Percentiles rank a stretch among this genome's conserved stretches.
These are phyloP conservation scores for Calonectria pauciramosa DNA, from an alignment of 2,329 filamentous ascomycete species.

Conservation along the genomic window DNA sequence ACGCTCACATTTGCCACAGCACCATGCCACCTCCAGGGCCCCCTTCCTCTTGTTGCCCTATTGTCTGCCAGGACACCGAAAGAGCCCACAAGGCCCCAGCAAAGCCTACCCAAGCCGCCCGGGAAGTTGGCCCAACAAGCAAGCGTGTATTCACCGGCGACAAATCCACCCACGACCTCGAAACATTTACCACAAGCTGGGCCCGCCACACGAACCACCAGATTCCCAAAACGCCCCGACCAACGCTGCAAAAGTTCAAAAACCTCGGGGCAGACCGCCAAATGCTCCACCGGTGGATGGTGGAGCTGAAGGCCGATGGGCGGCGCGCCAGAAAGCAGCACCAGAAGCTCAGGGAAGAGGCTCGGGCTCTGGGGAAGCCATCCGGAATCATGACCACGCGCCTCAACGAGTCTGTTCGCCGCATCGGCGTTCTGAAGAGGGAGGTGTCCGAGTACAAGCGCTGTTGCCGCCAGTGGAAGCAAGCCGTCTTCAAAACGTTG, in stretches of 20 bases:
- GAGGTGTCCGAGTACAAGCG: background rate
- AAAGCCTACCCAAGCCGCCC: background rate
- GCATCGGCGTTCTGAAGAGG: background rate
- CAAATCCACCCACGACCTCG: background rate
- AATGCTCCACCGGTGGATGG: background rate
- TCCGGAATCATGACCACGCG: background rate
- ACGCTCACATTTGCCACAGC: background rate
- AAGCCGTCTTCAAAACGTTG: background rate
- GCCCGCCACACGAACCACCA: background rate
- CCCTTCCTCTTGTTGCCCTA: background rate
- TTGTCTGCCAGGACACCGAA: background rate
- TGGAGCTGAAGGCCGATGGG: background rate
- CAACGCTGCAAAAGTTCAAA: background rate
- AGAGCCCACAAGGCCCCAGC: background rate
- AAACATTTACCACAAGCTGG: background rate
- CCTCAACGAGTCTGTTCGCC: background rate
- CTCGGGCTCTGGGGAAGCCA: background rate
- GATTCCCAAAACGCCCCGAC: background rate
- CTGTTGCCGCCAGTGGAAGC: background rate
- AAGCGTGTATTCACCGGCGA: background rate
- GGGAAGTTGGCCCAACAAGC: background rate
- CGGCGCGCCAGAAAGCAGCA: background rate
- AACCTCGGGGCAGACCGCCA: background rate
- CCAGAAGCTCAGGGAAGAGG: background rate
- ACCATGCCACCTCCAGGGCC: background rate